Evolutionary conservation across 1,139 yeast species (phyloP), one percentile per base, ranked within the genome.

Genomic region (Keqinozyma sinolaborantium): DNA sequence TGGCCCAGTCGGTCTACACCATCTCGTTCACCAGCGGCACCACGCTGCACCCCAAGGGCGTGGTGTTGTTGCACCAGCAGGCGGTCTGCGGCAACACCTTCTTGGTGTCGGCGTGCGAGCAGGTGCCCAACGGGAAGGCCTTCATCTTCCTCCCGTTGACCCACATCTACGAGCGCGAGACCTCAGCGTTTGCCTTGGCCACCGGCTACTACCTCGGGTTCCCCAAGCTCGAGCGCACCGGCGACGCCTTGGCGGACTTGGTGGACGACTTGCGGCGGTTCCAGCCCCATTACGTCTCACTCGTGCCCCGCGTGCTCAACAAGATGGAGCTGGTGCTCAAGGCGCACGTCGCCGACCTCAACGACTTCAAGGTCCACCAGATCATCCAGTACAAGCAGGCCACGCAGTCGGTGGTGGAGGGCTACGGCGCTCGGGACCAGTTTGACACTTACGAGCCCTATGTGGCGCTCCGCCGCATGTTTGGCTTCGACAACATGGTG

Each of bases 21-120:
- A 74, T 83, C 40, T 77, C 82, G 14, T 83, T 81, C 56, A 83
- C 92, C 9, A 77, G 85, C 8, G 87, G 88, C 7, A 79, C 88
- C 15, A 80, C 87, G 4, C 35, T 60, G 8, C 53, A 60, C 33
- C 87, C 87, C 14, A 81, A 81, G 53, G 87, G 87, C 26, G 87
- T 77, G 5, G 70, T 73, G 31, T 52, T 80, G 39, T 59, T 75
- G 3, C 86, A 81, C 31, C 56, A 56, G 18, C 63, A 61, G 37
- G 67, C 76, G 2, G 60, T 73, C 3, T 65, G 82, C 5, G 77
- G 74, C 4, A 45, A 70, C 14, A 54, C 56, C 2, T 53, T 51
- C 36, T 38, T 56, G 5, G 33, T 36, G 9, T 30, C 42, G 10
- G 38, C 30, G 21, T 42, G 39, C 25, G 46, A 49, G 4, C 47